phyloP scores from a whole-genome alignment of 2,329 filamentous ascomycete genomes.

The Calonectria hawksworthii region DNA sequence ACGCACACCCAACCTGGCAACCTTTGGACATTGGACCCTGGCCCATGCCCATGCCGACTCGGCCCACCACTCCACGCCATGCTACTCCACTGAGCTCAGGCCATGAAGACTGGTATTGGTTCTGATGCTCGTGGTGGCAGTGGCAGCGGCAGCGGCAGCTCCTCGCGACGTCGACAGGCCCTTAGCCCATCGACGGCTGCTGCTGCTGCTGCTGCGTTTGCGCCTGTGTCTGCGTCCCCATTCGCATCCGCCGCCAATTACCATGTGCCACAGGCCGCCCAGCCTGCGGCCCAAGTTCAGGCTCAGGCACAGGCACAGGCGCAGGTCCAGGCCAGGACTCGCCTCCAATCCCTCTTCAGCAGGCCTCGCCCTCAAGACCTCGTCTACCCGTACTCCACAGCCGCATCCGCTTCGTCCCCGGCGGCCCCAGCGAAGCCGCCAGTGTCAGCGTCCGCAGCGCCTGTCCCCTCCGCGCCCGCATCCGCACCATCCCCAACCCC shows the following conservation, averaged over 20 bases:
- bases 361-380: constrained; percentile 40
- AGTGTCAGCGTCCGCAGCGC: constrained; percentile 10
- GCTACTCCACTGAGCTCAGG: constrained; percentile 45
- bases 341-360: constrained; percentile 38
- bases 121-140: constrained; percentile 33
- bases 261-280: constrained; percentile 37
- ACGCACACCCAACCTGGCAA: neutral
- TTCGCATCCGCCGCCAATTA: constrained; percentile 38
- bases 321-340: constrained; percentile 36
- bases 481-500: constrained; percentile 22
- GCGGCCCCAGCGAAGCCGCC: constrained; percentile 18
- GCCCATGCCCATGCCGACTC: constrained; percentile 40
- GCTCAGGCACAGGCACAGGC: constrained; percentile 28
- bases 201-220: neutral
- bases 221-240: constrained; percentile 12
- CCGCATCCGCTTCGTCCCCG: constrained; percentile 34
- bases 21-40: constrained; percentile 10
- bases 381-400: constrained; percentile 25
- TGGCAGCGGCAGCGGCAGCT: constrained; percentile 11
- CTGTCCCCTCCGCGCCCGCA: neutral
- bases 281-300: constrained; percentile 31
- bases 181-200: constrained; percentile 28
- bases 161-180: constrained; percentile 41
- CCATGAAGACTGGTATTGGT: constrained; percentile 40
- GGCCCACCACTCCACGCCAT: constrained; percentile 44